A percentile compares a stretch with the other conserved stretches of the same genome.
These are phyloP conservation scores for Leptographium procerum DNA, from an alignment of 2,329 filamentous ascomycete genomes.

Conservation along the genomic window DNA sequence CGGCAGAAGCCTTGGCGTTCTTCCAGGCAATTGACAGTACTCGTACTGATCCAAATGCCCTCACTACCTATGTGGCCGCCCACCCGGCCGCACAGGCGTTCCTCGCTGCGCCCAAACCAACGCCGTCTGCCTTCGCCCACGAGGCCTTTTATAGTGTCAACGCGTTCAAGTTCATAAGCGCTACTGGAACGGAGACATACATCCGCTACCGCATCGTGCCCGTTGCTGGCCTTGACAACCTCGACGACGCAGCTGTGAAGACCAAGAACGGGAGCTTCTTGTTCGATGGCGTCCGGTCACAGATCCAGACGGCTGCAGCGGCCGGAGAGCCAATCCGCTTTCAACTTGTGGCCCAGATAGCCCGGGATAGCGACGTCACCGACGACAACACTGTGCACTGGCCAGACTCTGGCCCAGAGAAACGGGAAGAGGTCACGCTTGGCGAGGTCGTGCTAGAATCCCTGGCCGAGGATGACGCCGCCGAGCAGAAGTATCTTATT, in stretches of 20 bases:
- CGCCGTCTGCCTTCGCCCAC: slow-evolving; percentile 34
- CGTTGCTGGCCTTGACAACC: slow-evolving; percentile 25
- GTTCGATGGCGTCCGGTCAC: slow-evolving; percentile 30
- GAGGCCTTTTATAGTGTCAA: slow-evolving; percentile 37
- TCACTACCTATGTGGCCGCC: slow-evolving; percentile 29
- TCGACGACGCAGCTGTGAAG: slow-evolving; percentile 26
- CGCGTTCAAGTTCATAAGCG: slow-evolving; percentile 33
- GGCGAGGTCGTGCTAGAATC: slow-evolving; percentile 34
- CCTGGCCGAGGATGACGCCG: slow-evolving; percentile 25
- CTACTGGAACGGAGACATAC: slow-evolving; percentile 28
- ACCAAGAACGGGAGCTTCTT: slow-evolving; percentile 31
- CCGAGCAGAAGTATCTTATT: slow-evolving; percentile 39
- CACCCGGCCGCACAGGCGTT: slow-evolving; percentile 37
- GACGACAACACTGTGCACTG: slow-evolving; percentile 26
- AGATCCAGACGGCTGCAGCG: slow-evolving; percentile 10
- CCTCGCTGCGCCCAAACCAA: slow-evolving; percentile 35
- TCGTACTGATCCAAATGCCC: slow-evolving; percentile 17
- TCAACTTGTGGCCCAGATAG: slow-evolving; percentile 37
- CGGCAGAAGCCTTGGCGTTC: slow-evolving; percentile 39
- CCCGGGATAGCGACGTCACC: slow-evolving; percentile 16
- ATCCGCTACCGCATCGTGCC: slow-evolving; percentile 40
- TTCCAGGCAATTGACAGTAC: slow-evolving; percentile 27
- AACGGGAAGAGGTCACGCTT: slow-evolving; percentile 36
- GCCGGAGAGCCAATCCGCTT: slow-evolving; percentile 24
- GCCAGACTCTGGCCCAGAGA: slow-evolving; percentile 43